Base-by-base conservation (phyloP, 1,284 basidiomycete species). In the Pterulicium gracile region DNA sequence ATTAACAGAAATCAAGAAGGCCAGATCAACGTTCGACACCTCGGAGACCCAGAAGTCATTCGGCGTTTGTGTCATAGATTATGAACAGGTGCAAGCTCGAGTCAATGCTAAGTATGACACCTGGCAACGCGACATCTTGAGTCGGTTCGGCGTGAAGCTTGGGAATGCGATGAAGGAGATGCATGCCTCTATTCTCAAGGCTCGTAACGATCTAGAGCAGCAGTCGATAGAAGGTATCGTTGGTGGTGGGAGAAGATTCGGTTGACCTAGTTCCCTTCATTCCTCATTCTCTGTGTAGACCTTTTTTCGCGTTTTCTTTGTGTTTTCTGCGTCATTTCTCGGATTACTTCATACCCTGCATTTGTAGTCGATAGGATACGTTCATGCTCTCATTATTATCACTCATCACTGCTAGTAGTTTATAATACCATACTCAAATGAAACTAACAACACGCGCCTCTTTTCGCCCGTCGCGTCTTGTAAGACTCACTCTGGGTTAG, bases 51-150 rank as follows among this genome's bases (percentile, higher is more conserved):
- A 88, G 56, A 90, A 88, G 55, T 79, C 81, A 43, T 96, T 98
- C 60, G 92, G 89, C 1, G 88, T 95, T 3, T 94, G 90, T 56
- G 78, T 95, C 39, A 87, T 99, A 56, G 91, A 98, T 66, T 98
- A 97, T 63, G 94, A 97, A 62, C 94, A 96, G 61, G 95, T 97
- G 17, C 96, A 98, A 65, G 81, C 88, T 45, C 81, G 94, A 55
- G 95, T 98, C 57, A 98, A 97, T 61, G 90, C 94, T 50, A 98
- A 98, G 70, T 98, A 98, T 63, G 96, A 98, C 61, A 73, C 90
- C 4, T 98, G 95, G 95, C 94, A 98, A 70, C 74, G 86, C 52
- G 96, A 98, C 56, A 89, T 98, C 51, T 72, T 98, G 50, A 84
- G 81, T 52, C 75, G 90, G 41, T 98, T 97, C 58, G 96, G 95